phyloP scores from a whole-genome alignment of 2,329 filamentous ascomycete genomes.

The Byssochlamys sp. region DNA sequence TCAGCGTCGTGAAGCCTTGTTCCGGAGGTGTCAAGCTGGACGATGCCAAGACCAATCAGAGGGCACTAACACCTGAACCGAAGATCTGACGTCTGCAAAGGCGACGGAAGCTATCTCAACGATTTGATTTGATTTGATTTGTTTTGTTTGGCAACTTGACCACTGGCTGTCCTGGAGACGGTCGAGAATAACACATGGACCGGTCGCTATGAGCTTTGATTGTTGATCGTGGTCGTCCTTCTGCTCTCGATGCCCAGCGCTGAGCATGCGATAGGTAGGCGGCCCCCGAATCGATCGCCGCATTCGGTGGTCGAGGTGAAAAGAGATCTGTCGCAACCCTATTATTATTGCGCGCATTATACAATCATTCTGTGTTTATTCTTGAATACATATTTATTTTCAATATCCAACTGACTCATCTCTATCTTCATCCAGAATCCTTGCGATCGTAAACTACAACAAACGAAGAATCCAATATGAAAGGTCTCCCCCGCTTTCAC shows the following conservation, averaged over 20 bases:
- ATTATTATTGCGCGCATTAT: background rate
- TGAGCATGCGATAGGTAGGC: background rate
- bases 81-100: slow-evolving; percentile 6
- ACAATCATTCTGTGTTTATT: background rate
- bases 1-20: slow-evolving; percentile 1
- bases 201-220: background rate
- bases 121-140: background rate
- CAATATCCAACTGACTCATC: background rate
- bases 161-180: slow-evolving; percentile 4
- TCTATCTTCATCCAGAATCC: background rate
- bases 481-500: slow-evolving; percentile 22
- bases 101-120: background rate
- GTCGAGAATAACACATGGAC: background rate
- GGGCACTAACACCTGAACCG: background rate
- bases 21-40: slow-evolving; percentile 1
- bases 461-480: slow-evolving; percentile 22
- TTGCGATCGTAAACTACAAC: background rate
- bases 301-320: background rate
- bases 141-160: background rate
- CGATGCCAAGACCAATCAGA: slow-evolving; percentile 3
- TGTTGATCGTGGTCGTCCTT: background rate
- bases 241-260: background rate
- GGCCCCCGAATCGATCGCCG: background rate
- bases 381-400: background rate
- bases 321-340: background rate